Evolutionary conservation across 2,329 filamentous ascomycete genomes (phyloP), one percentile per base, ranked within the genome.

Genomic region (Beauveria rudraprayagi): DNA sequence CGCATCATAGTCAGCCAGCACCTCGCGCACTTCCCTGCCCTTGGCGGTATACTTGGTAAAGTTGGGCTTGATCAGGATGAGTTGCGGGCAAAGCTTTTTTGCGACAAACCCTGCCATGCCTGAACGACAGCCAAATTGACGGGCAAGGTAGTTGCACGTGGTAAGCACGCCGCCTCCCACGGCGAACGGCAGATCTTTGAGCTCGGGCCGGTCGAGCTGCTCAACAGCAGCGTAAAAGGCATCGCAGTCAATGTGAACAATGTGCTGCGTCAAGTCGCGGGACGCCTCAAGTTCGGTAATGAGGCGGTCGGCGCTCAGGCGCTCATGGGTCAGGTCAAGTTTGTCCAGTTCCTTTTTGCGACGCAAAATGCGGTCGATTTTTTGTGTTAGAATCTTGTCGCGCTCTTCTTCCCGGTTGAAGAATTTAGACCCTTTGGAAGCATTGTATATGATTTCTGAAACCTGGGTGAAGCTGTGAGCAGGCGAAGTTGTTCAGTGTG

Each of bases 61-160:
- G 70, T 96, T 95, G 63, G 91, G 81, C 6, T 90, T 90, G 16
- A 99, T 75, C 57, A 92, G 83, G 19, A 96, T 83, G 34, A 99
- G 80, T 62, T 92, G 80, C 0, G 94, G 94, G 65, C 94, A 99
- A 1, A 99, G 80, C 73, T 96, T 96, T 78, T 90, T 92, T 16
- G 94, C 94, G 34, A 97, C 92, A 69, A 97, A 97, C 5, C 89
- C 86, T 7, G 94, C 94, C 94, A 99, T 99, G 22, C 92, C 94
- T 66, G 90, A 95, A 40, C 94, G 85, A 67, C 91, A 94, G 17
- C 94, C 94, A 72, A 89, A 97, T 67, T 90, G 90, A 22, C 94
- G 83, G 1, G 94, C 94, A 67, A 89, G 81, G 70, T 99, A 99
- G 71, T 97, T 99, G 70, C 84, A 87, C 0, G 84, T 87, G 22